Conservation (phyloP, 1,139 yeast genomes). For the Saccharomyces pastorianus region DNA sequence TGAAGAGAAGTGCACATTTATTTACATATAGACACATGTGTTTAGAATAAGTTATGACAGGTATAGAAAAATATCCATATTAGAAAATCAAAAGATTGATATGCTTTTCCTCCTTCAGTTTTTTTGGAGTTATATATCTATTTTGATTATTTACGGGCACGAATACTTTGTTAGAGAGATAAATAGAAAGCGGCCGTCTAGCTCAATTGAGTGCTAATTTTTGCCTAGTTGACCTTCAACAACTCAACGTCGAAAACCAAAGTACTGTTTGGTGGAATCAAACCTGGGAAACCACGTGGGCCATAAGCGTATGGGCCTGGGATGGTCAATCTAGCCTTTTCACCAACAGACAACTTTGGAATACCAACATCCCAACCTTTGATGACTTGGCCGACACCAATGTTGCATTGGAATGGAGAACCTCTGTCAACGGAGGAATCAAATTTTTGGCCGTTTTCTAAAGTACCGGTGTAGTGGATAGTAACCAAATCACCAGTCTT, state of each 20-base stretch:
- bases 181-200: background rate
- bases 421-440: slow-evolving; percentile 94
- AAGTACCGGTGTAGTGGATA: slow-evolving; percentile 92
- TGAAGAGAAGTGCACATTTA: background rate
- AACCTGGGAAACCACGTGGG: slow-evolving; percentile 87
- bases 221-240: slow-evolving; percentile 58
- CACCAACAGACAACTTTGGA: slow-evolving; percentile 85
- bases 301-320: slow-evolving; percentile 95
- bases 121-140: background rate
- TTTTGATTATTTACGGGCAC: background rate
- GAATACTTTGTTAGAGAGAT: background rate
- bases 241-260: slow-evolving; percentile 88
- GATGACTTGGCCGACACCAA: slow-evolving; percentile 95
- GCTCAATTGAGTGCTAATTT: background rate
- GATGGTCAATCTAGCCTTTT: slow-evolving; percentile 83
- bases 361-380: slow-evolving; percentile 92
- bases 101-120: background rate
- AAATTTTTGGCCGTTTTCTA: slow-evolving; percentile 89
- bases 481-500: slow-evolving; percentile 77
- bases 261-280: slow-evolving; percentile 94
- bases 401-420: slow-evolving; percentile 83
- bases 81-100: background rate
- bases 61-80: background rate
- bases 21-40: background rate
- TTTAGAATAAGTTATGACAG: background rate